A percentile compares a stretch with the other conserved stretches of the same genome.
These are phyloP conservation scores for Coemansia interrupta DNA, from an alignment of 192 early-diverging fungal genomes.

Conservation along the genomic window DNA sequence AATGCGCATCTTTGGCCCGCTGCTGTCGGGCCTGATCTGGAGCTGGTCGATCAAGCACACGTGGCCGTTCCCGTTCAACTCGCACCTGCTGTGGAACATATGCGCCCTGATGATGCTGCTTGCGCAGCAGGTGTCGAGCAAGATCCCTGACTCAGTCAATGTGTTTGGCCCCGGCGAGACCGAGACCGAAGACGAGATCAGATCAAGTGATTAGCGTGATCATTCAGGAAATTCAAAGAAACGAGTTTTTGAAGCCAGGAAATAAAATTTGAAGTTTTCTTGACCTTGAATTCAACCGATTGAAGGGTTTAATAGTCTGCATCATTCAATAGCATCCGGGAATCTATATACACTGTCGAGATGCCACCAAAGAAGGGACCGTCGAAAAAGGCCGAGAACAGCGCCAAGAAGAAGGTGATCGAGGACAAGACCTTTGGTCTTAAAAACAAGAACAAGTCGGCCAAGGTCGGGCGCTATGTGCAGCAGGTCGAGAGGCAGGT, in stretches of 20 bases:
- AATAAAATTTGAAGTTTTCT: no score
- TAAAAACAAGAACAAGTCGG: conserved; percentile 97
- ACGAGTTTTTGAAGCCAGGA: no score
- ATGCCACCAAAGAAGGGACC: conserved; percentile 79
- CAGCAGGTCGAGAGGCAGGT: conserved; percentile 88
- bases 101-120: conserved; percentile 8
- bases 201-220: not conserved
- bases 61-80: conserved; percentile 36
- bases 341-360: not conserved
- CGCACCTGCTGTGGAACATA: conserved; percentile 34
- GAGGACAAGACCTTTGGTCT: conserved; percentile 99
- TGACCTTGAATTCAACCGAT: not conserved
- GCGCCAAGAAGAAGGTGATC: conserved; percentile 73
- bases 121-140: conserved; percentile 8
- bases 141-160: conserved; percentile 34
- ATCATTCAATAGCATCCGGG: no score
- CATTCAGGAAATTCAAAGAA: no score
- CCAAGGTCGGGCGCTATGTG: conserved; percentile 87
- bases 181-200: not conserved
- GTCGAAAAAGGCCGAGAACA: conserved; percentile 59
- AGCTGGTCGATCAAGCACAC: conserved; percentile 38
- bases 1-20: conserved; percentile 23
- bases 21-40: conserved; percentile 32
- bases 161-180: conserved; percentile 22
- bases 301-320: conserved; percentile 5